Evolutionary conservation across 805 yeast genomes (phyloP).

Genomic region (Metschnikowia continentalis): DNA sequence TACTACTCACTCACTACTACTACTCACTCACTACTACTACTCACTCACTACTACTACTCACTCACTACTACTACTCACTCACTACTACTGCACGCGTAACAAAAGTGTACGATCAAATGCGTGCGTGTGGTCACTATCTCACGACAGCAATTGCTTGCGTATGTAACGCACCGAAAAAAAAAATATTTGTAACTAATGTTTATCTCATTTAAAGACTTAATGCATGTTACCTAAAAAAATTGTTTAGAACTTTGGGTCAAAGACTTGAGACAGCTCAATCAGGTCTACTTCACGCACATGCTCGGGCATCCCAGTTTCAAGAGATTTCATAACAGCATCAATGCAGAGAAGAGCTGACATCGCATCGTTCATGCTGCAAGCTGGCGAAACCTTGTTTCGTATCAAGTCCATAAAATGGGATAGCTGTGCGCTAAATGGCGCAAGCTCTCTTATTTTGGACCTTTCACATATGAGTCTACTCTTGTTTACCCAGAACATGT

Average conservation of each 20-base stretch:
- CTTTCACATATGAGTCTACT: conserved; percentile 14
- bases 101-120: not conserved
- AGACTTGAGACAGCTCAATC: conserved; percentile 9
- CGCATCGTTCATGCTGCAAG: conserved; percentile 36
- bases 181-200: not conserved
- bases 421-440: conserved; percentile 37
- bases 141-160: not conserved
- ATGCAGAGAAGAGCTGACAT: conserved; percentile 34
- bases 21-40: too few relatives aligned
- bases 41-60: too few relatives aligned
- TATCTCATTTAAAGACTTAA: not conserved
- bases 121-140: not conserved
- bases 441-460: conserved; percentile 13
- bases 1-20: too few relatives aligned
- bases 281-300: conserved; percentile 23
- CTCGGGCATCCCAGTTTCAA: conserved; percentile 33
- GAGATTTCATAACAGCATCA: conserved; percentile 32
- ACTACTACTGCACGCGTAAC: not conserved
- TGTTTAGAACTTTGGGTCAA: not conserved
- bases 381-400: conserved; percentile 24
- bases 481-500: conserved; percentile 7
- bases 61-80: too few relatives aligned
- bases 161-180: not conserved
- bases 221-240: not conserved
- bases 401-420: conserved; percentile 35